Base-by-base conservation (phyloP, 208 protist species). In the Cochliopodium minus region DNA sequence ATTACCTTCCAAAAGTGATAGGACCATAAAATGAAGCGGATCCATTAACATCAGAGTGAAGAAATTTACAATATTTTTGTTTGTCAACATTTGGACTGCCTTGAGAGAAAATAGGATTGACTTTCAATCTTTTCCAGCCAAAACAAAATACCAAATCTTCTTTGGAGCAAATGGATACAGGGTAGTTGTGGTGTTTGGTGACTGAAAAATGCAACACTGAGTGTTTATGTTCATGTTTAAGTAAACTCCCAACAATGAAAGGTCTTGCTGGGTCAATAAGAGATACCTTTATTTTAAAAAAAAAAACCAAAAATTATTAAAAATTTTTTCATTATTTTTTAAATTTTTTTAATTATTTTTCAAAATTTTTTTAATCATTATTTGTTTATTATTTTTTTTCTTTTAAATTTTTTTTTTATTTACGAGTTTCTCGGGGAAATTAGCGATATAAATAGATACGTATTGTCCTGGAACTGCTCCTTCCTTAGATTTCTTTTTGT, bases 171-270 rank as follows among this genome's bases (percentile, higher is more conserved):
- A 85, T 47, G 6, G 71, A 50, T 7, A 72, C 70, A 11, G 58
- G 58, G 49, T 69, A 75, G 17, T 66, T 42, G 22, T n/a, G 4
- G n/a, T 58, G 34, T 34, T 60, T 59, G 26, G 65, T 57, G 15
- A 83, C 10, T 22, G 26, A 28, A 29, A 81, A 86, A 62, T 88
- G 69, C 2, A 86, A 20, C 1, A 87, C 64, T 9, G 72, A 72
- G 6, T 61, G 43, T 42, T 83, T 83, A 49, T 87, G 73, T 62
- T 87, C 82, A 42, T 87, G 71, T 30, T 53, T 34, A 15, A 77
- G 53, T 17, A 88, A 57, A 29, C 69, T 73, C 36, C 49, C 63
- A 1, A 70, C 40, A 34, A 80, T 33, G 0, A 86, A 25, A 11
- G 65, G 64, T n/a, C n/a, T n/a, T n/a, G n/a, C n/a, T n/a, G n/a